phyloP scores from a whole-genome alignment of 164 flowering plant genomes.

The Liquidambar formosana region DNA sequence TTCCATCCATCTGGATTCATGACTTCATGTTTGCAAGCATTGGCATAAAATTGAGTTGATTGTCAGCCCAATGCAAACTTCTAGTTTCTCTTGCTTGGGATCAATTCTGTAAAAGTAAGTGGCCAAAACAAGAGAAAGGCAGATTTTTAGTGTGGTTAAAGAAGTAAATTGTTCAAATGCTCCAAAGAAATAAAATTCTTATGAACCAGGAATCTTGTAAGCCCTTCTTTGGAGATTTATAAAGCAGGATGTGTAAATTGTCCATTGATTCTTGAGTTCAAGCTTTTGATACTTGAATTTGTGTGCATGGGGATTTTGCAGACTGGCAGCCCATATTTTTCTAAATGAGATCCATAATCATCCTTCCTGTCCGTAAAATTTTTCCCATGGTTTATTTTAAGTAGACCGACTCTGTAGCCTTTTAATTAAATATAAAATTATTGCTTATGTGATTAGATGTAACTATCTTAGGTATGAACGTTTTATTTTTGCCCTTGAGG shows the following conservation, averaged over 20 bases:
- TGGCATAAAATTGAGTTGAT: too few species aligned
- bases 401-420: neutral
- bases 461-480: constrained; percentile 68
- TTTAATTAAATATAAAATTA: constrained; percentile 3
- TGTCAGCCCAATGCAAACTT: too few species aligned
- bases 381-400: neutral
- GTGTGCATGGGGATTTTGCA: too few species aligned
- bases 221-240: neutral
- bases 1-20: too few species aligned
- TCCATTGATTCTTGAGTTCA: neutral
- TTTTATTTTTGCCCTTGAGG: constrained; percentile 84
- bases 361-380: neutral
- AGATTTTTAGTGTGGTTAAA: neutral
- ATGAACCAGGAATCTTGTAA: neutral
- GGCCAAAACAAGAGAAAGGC: neutral
- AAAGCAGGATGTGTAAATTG: neutral
- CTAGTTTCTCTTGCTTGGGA: too few species aligned
- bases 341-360: too few species aligned
- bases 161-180: neutral
- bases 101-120: neutral
- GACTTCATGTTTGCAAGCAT: too few species aligned
- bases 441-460: neutral
- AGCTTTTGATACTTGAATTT: neutral
- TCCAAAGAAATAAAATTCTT: neutral
- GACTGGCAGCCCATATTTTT: too few species aligned